Conservation (phyloP, 371 early-diverging fungal species). For the Mucor indicus region DNA sequence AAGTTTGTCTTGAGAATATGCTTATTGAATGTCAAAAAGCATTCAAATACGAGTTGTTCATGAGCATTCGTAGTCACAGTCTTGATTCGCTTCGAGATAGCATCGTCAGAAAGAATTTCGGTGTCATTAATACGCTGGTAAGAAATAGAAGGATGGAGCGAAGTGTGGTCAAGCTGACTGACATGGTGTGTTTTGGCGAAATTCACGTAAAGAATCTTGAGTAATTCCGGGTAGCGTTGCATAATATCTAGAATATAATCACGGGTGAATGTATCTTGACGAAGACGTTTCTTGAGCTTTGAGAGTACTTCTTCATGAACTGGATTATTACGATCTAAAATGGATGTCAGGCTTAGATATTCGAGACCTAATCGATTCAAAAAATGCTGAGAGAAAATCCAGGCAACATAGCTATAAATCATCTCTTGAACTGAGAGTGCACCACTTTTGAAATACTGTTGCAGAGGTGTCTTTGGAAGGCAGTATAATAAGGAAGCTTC, state of each 20-base stretch:
- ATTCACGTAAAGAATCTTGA: constrained; percentile 91
- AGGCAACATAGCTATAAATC: constrained; percentile 93
- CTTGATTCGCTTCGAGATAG: constrained; percentile 84
- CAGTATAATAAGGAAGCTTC: constrained; percentile 96
- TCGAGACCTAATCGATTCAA: constrained; percentile 95
- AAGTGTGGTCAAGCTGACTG: constrained; percentile 60
- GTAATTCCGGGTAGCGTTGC: constrained; percentile 89
- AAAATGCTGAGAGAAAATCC: constrained; percentile 98
- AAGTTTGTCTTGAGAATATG: constrained; percentile 99
- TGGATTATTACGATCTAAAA: constrained; percentile 78
- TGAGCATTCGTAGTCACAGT: constrained; percentile 87
- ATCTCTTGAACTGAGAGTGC: constrained; percentile 93
- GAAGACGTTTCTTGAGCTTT: constrained; percentile 96
- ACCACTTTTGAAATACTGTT: constrained; percentile 90
- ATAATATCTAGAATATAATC: constrained; percentile 97
- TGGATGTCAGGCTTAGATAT: constrained; percentile 76
- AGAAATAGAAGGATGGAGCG: constrained; percentile 77
- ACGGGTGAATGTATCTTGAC: constrained; percentile 96
- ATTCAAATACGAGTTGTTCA: constrained; percentile 94
- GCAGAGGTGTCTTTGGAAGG: constrained; percentile 93
- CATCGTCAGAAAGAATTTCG: constrained; percentile 74
- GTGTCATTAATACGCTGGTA: constrained; percentile 89
- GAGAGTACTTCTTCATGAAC: constrained; percentile 89
- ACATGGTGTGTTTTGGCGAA: constrained; percentile 95
- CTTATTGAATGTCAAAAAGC: constrained; percentile 93